These are phyloP conservation scores for Phialemoniopsis sp. DNA, from an alignment of 2,329 filamentous ascomycete species.

Conservation along the genomic window DNA sequence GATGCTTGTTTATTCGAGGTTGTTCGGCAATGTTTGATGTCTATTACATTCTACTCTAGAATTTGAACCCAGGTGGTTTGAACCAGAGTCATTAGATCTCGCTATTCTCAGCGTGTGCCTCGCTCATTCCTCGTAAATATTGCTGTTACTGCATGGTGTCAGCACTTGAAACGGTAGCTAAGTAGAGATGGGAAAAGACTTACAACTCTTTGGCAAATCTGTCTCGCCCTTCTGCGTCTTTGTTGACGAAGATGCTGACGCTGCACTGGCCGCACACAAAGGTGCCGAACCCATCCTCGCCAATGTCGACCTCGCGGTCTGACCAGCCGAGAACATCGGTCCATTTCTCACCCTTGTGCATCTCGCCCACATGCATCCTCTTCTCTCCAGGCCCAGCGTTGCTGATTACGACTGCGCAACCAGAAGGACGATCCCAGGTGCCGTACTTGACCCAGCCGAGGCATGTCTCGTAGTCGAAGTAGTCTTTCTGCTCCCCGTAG, in stretches of 20 bases:
- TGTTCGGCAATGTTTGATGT: no score
- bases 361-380: constrained; percentile 59
- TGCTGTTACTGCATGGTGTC: constrained; percentile 15
- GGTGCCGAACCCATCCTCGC: constrained; percentile 53
- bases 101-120: no score
- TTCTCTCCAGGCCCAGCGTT: constrained; percentile 46
- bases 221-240: constrained; percentile 45
- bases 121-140: constrained; percentile 18
- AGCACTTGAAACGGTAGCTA: not conserved
- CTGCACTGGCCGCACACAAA: constrained; percentile 53
- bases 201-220: constrained; percentile 35
- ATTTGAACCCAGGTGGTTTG: no score
- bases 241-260: constrained; percentile 57
- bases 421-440: constrained; percentile 37
- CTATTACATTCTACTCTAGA: not conserved
- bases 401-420: constrained; percentile 54
- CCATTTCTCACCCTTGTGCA: constrained; percentile 58
- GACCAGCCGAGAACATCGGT: constrained; percentile 58
- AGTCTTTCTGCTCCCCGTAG: constrained; percentile 62
- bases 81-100: no score
- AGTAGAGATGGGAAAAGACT: constrained; percentile 10
- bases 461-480: constrained; percentile 56
- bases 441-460: constrained; percentile 56
- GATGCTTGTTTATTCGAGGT: no score
- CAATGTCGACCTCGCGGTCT: constrained; percentile 52